Evolutionary conservation across 2,329 filamentous ascomycete genomes (phyloP).

Genomic region (Penicillium concentricum): DNA sequence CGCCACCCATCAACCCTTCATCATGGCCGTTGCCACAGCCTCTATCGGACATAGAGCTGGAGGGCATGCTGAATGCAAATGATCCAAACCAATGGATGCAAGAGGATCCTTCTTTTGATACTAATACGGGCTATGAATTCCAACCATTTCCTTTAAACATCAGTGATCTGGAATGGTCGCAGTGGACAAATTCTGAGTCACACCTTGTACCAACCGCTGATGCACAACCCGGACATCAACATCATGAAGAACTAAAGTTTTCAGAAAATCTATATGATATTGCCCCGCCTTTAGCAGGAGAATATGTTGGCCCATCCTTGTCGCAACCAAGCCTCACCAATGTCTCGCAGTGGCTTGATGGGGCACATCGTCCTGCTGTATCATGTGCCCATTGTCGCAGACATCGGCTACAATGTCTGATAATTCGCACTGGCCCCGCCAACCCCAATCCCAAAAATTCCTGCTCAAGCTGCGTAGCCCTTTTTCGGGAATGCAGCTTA

Average conservation of each 20-base stretch:
- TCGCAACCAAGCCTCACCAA: conserved; percentile 15
- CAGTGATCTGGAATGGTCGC: conserved; percentile 8
- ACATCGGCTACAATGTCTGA: conserved; percentile 50
- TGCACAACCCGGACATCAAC: background rate
- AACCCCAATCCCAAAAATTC: conserved; percentile 52
- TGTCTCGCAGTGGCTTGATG: conserved; percentile 39
- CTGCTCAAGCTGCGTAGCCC: conserved; percentile 53
- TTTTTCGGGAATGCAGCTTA: conserved; percentile 53
- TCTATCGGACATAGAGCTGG: conserved; percentile 9
- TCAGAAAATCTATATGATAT: background rate
- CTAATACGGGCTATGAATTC: conserved; percentile 8
- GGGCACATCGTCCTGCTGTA: conserved; percentile 43
- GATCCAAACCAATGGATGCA: conserved; percentile 2
- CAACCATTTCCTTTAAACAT: conserved; percentile 13
- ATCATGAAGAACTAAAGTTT: background rate
- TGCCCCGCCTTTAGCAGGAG: background rate
- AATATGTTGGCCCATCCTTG: background rate
- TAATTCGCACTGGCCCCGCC: conserved; percentile 47
- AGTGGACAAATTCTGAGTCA: conserved; percentile 9
- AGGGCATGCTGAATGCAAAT: conserved; percentile 6
- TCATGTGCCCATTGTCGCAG: conserved; percentile 49
- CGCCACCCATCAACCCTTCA: background rate
- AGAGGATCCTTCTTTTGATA: background rate
- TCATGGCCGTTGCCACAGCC: conserved; percentile 10
- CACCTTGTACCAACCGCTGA: background rate